Conservation (phyloP, 2,329 filamentous ascomycete species). For the Monosporascus sp. region DNA sequence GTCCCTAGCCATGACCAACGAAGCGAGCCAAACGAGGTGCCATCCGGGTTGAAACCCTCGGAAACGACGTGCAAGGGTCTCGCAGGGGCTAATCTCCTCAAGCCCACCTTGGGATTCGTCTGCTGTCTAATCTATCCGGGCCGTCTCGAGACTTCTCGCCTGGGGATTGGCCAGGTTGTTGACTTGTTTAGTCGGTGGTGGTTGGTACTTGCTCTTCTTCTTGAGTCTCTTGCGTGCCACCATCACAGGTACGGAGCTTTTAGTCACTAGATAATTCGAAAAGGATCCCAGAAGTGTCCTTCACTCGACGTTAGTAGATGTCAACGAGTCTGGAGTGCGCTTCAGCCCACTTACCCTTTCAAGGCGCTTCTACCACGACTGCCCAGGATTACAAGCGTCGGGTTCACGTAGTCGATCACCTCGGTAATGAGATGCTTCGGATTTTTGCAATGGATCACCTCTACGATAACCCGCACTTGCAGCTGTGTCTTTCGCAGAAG, state of each 20-base stretch:
- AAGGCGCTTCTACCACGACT: slow-evolving; percentile 86
- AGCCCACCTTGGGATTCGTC: neutral
- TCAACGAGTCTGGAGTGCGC: slow-evolving; percentile 1
- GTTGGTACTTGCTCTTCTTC: slow-evolving; percentile 79
- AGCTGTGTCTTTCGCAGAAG: slow-evolving; percentile 84
- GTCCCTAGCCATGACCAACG: neutral
- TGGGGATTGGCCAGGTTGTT: slow-evolving; percentile 75
- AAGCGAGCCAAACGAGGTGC: neutral
- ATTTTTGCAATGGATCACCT: slow-evolving; percentile 97
- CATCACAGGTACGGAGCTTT: slow-evolving; percentile 96
- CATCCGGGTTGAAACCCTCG: neutral
- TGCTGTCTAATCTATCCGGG: slow-evolving; percentile 62
- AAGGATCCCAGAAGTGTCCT: slow-evolving; percentile 94
- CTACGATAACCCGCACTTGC: slow-evolving; percentile 88
- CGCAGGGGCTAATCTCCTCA: neutral
- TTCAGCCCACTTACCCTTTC: slow-evolving; percentile 65
- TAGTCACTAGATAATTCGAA: slow-evolving; percentile 94
- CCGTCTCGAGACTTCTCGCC: slow-evolving; percentile 61
- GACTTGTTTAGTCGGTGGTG: slow-evolving; percentile 64
- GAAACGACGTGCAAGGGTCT: too few relatives aligned
- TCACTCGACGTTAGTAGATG: slow-evolving; percentile 6
- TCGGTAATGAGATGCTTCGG: slow-evolving; percentile 94
- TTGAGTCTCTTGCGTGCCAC: slow-evolving; percentile 85
- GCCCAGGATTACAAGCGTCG: slow-evolving; percentile 88
- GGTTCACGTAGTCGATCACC: slow-evolving; percentile 89